Conservation (phyloP, 2,329 filamentous ascomycete genomes). For the Clonostachys byssicola region DNA sequence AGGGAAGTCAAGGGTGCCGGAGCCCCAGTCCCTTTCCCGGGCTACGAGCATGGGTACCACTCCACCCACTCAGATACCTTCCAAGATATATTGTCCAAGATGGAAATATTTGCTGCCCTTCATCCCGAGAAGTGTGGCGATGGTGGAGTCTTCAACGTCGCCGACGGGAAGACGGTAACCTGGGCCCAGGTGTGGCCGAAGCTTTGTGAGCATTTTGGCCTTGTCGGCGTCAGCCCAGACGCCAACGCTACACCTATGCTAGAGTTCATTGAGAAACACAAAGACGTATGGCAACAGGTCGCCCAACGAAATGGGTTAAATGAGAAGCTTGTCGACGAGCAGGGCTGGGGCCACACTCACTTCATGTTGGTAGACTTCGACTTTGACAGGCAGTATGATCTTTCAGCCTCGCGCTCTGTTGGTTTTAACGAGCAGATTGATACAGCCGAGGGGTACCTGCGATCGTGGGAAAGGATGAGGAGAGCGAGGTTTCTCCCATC, state of each 20-base stretch:
- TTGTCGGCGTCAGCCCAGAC: constrained; percentile 2
- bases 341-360: constrained; percentile 3
- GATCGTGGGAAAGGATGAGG: constrained; percentile 7
- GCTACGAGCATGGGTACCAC: constrained; percentile 3
- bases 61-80: constrained; percentile 10
- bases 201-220: constrained; percentile 7
- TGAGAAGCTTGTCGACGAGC: not conserved
- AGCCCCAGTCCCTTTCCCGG: constrained; percentile 7
- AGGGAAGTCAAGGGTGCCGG: constrained; percentile 5
- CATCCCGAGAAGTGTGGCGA: constrained; percentile 4
- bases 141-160: constrained; percentile 8
- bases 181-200: constrained; percentile 9
- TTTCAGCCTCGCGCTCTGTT: constrained; percentile 4
- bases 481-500: constrained; percentile 7
- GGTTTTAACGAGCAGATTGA: constrained; percentile 8
- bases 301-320: constrained; percentile 4
- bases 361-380: constrained; percentile 9
- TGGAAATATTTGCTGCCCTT: constrained; percentile 9
- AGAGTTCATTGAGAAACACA: constrained; percentile 6
- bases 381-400: constrained; percentile 11
- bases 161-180: constrained; percentile 5
- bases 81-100: constrained; percentile 7
- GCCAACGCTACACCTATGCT: not conserved
- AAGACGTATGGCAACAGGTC: constrained; percentile 3
- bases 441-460: constrained; percentile 5